These are phyloP conservation scores for Termitomyces sp. DNA, from an alignment of 768 basidiomycete genomes.

Conservation along the genomic window DNA sequence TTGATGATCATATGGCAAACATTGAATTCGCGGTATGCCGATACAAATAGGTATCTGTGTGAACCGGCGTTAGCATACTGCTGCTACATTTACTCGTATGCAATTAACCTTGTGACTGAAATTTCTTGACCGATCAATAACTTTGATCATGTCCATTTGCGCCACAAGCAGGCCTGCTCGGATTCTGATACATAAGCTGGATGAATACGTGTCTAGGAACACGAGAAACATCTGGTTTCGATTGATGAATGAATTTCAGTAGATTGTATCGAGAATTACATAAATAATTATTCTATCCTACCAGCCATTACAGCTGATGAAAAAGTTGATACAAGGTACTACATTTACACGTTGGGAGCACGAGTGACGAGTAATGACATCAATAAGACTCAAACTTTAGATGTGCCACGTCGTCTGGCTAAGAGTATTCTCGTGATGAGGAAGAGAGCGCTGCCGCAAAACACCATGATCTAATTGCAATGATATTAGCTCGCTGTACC, in stretches of 20 bases:
- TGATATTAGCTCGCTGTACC: neutral
- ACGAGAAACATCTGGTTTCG: neutral
- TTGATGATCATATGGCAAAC: neutral
- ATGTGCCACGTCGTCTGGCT: neutral
- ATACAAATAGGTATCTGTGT: neutral
- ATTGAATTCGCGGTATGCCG: no score
- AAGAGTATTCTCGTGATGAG: constrained; percentile 1
- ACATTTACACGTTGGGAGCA: neutral
- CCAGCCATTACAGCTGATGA: neutral
- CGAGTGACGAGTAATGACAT: neutral
- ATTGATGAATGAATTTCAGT: neutral
- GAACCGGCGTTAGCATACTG: neutral
- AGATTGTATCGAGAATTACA: no score
- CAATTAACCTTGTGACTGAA: no score
- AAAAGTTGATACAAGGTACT: neutral
- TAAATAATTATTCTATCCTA: no score
- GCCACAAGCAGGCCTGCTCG: neutral
- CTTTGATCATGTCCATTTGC: neutral
- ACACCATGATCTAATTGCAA: constrained; percentile 1
- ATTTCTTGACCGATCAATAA: neutral
- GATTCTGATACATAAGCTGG: neutral
- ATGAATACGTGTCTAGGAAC: no score
- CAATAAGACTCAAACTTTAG: neutral
- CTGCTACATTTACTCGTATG: no score
- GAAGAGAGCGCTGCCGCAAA: neutral